Percentiles rank a stretch among this genome's conserved stretches.
phyloP scores from a whole-genome alignment of 1,284 basidiomycete genomes.

The Peniophora sp. region DNA sequence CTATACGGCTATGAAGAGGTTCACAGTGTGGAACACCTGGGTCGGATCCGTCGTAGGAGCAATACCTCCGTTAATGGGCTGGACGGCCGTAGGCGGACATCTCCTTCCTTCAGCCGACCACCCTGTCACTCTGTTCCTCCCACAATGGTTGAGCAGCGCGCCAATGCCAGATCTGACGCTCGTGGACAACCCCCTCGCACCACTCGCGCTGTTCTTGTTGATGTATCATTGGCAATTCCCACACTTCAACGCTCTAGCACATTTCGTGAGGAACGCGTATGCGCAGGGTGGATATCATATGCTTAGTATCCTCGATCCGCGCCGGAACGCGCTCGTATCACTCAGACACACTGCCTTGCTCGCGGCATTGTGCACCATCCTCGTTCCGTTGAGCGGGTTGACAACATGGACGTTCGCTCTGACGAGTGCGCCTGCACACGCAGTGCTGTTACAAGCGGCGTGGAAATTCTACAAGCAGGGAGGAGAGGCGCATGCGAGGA shows the following conservation, averaged over 20 bases:
- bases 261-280: constrained; percentile 84
- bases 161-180: constrained; percentile 34
- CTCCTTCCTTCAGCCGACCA: constrained; percentile 59
- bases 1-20: constrained; percentile 95
- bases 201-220: constrained; percentile 70
- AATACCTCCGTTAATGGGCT: constrained; percentile 95
- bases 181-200: constrained; percentile 71
- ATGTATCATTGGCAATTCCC: constrained; percentile 99
- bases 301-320: constrained; percentile 79
- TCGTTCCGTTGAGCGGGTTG: constrained; percentile 81
- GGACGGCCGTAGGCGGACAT: constrained; percentile 88
- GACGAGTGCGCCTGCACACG: constrained; percentile 74
- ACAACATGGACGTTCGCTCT: constrained; percentile 85
- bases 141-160: constrained; percentile 32
- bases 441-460: constrained; percentile 61
- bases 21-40: constrained; percentile 89
- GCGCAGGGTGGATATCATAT: constrained; percentile 93
- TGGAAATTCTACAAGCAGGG: constrained; percentile 70
- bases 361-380: constrained; percentile 71
- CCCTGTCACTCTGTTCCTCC: constrained; percentile 52
- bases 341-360: constrained; percentile 80
- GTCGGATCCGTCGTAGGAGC: constrained; percentile 90
- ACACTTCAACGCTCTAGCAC: constrained; percentile 93
- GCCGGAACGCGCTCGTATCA: constrained; percentile 80
- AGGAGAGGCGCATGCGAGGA: constrained; percentile 77